Evolutionary conservation across 345 rosid species (phyloP).

Genomic region (Noccaea bulbosa): DNA sequence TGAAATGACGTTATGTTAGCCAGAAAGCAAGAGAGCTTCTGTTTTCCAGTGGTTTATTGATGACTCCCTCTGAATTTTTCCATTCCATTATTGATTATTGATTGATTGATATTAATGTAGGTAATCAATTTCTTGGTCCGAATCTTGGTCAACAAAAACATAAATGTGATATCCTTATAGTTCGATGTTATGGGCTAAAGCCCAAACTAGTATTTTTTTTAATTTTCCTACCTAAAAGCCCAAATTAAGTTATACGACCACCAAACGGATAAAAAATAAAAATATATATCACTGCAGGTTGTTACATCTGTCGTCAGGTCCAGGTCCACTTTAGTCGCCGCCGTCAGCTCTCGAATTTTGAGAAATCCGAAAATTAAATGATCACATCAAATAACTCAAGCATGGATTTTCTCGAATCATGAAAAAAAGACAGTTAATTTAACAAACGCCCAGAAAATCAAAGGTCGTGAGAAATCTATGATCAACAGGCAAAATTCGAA

Average conservation of each 20-base stretch:
- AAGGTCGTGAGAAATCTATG: too few species aligned
- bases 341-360: too few species aligned
- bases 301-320: too few species aligned
- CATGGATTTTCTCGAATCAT: background rate
- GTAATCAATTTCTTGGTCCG: slow-evolving; percentile 7
- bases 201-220: background rate
- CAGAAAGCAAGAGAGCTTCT: slow-evolving; percentile 8
- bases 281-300: too few species aligned
- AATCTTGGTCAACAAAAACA: background rate
- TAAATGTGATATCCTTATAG: too few species aligned
- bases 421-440: background rate
- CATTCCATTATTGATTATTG: slow-evolving; percentile 29
- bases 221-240: too few species aligned
- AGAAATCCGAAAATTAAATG: too few species aligned
- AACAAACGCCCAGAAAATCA: background rate
- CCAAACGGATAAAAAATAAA: background rate
- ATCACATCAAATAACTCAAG: too few species aligned
- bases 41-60: background rate
- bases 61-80: slow-evolving; percentile 16
- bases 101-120: background rate
- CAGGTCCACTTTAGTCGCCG: too few species aligned
- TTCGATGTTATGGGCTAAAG: background rate
- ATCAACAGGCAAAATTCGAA: background rate
- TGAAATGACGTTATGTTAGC: slow-evolving; percentile 32
- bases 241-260: background rate